These are phyloP conservation scores for Aureoboletus auriporus DNA, from an alignment of 768 basidiomycete species.

Conservation along the genomic window DNA sequence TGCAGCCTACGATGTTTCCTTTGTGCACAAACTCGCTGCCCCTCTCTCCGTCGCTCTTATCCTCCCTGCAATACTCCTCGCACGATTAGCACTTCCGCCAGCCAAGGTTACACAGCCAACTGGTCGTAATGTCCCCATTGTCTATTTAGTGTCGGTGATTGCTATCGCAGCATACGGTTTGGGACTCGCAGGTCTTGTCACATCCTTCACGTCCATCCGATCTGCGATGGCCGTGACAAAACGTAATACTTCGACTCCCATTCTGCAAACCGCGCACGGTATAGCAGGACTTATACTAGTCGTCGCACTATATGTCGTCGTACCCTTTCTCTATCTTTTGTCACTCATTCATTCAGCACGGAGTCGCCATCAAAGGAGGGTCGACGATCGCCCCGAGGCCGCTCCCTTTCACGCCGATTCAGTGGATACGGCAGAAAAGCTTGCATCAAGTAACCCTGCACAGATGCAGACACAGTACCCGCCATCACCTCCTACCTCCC, in stretches of 20 bases:
- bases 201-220: conserved; percentile 57
- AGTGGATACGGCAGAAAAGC: conserved; percentile 39
- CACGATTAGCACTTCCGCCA: conserved; percentile 40
- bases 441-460: conserved; percentile 24
- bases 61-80: conserved; percentile 38
- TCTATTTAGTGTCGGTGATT: conserved; percentile 37
- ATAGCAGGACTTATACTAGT: conserved; percentile 64
- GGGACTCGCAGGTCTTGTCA: conserved; percentile 59
- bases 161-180: conserved; percentile 49
- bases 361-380: conserved; percentile 15
- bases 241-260: conserved; percentile 27
- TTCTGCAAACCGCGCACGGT: conserved; percentile 60
- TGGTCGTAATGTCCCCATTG: conserved; percentile 23
- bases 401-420: conserved; percentile 34
- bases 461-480: conserved; percentile 29
- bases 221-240: conserved; percentile 26
- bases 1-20: conserved; percentile 38
- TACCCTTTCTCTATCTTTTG: conserved; percentile 42
- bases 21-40: conserved; percentile 43
- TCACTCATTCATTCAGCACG: conserved; percentile 12
- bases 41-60: conserved; percentile 47
- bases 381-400: conserved; percentile 20
- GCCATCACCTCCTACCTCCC: conserved; percentile 29
- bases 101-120: conserved; percentile 19
- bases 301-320: conserved; percentile 50